A percentile compares a stretch with the other conserved stretches of the same genome.
Conservation (phyloP, 2,329 filamentous ascomycete species). For the Xylaria digitata region DNA sequence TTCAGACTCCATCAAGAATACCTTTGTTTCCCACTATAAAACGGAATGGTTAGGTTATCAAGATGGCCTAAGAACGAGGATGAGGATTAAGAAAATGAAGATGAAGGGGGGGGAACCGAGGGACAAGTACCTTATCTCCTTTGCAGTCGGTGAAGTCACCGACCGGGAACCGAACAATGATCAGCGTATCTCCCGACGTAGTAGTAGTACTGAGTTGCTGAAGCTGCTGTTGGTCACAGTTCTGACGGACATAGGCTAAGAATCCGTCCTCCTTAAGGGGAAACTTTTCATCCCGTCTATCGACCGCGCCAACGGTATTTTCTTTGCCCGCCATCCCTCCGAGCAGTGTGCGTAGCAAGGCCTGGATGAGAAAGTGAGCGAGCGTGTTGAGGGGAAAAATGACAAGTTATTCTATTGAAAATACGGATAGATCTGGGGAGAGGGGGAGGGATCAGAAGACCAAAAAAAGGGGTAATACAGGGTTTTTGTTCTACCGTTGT, state of each 20-base stretch:
- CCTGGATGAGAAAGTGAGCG: background rate
- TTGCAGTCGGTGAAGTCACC: constrained; percentile 32
- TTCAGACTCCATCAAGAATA: constrained; percentile 59
- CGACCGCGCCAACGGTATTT: constrained; percentile 10
- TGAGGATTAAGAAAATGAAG: too few relatives aligned
- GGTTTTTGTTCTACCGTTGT: too few relatives aligned
- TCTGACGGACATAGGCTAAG: background rate
- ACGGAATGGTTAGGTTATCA: background rate
- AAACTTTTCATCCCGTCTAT: constrained; percentile 2
- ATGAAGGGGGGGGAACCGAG: background rate
- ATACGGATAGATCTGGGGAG: background rate
- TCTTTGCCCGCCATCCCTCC: constrained; percentile 19
- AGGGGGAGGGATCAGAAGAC: too few relatives aligned
- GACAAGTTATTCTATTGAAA: background rate
- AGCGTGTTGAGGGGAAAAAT: background rate
- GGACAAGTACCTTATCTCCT: constrained; percentile 23
- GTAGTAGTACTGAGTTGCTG: constrained; percentile 6
- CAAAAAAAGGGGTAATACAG: too few relatives aligned
- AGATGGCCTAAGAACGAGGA: background rate
- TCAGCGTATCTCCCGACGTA: constrained; percentile 33
- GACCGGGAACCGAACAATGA: constrained; percentile 31
- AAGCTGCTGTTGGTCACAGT: constrained; percentile 3
- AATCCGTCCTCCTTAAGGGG: background rate
- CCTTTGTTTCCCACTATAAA: constrained; percentile 49
- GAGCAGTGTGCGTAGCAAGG: background rate